Base-by-base conservation (phyloP, 768 basidiomycete genomes). In the Nevesoporus exiguus region DNA sequence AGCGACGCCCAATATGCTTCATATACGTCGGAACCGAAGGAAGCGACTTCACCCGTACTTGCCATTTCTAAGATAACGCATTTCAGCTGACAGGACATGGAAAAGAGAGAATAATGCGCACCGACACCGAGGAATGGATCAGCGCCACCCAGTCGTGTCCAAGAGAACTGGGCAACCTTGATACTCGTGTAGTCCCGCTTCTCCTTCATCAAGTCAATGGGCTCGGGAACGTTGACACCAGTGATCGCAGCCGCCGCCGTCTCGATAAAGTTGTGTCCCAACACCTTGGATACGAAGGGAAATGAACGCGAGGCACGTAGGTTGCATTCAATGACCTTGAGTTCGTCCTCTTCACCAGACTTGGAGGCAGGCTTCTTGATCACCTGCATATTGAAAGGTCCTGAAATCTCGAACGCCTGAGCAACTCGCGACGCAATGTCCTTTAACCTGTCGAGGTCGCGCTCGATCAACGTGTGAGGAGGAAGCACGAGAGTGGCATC, bases 321-420 rank as follows among this genome's bases (percentile, higher is more conserved):
- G 73, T 99, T 99, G 74, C 97, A 99, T 73, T 99, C 97, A 60
- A 99, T 99, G 60, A 98, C 97, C 77, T 96, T 98, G 61, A 98
- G 83, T 52, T 84, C 80, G 11, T 85, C 74, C 24, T 83, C 77
- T 55, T 84, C 78, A 48, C 80, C 74, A 4, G 71, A 74, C 15
- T 70, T 67, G 22, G 77, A 77, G 6, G 77, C 76, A 2, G 81
- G 72, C 69, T 93, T 92, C 68, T 90, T 84, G 75, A 99, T 98
- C 71, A 99, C 83, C 72, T 99, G 97, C 95, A 99, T 99, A 72
- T 99, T 99, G 85, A 85, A 99, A 7, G 97, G 97, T 33, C 97
- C 97, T 25, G 93, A 97, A 49, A 99, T 98, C 65, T 97, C 80
- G 73, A 98, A 97, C 10, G 94, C 97, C 36, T 79, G 77, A 31